These are phyloP conservation scores for Isoetes taiwanensis DNA, from an alignment of 75 land plant species.

Conservation along the genomic window DNA sequence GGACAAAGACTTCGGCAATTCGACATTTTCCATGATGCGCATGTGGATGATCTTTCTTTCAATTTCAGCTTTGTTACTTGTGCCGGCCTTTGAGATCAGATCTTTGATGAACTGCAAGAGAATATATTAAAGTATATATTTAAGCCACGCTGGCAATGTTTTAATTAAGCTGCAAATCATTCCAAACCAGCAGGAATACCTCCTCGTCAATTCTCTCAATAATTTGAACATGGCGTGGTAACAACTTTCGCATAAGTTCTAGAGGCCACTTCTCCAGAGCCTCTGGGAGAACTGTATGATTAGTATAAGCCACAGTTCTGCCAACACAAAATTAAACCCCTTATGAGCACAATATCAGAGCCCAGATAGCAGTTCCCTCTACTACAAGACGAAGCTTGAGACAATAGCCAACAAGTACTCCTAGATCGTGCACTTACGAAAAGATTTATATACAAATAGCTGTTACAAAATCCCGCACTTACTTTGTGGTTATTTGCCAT, in stretches of 20 bases:
- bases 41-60: constrained; percentile 49
- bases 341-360: too few species aligned
- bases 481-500: constrained; percentile 89
- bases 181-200: constrained; percentile 26
- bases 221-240: constrained; percentile 88
- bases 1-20: constrained; percentile 35
- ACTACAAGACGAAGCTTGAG: too few species aligned
- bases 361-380: too few species aligned
- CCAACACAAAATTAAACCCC: too few species aligned
- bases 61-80: constrained; percentile 36
- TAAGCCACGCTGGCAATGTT: not conserved
- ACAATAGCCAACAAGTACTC: too few species aligned
- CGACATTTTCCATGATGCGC: constrained; percentile 82
- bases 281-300: constrained; percentile 96
- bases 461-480: too few species aligned
- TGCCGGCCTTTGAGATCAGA: constrained; percentile 34
- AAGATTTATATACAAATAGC: too few species aligned
- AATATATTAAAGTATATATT: constrained; percentile 4
- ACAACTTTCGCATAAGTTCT: constrained; percentile 63
- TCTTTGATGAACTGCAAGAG: constrained; percentile 29
- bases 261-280: constrained; percentile 96
- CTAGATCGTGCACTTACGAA: too few species aligned
- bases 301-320: constrained; percentile 93
- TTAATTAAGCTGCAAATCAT: not conserved
- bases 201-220: constrained; percentile 75